Base-by-base conservation (phyloP, 164 flowering plant species). In the Chimonanthus praecox region DNA sequence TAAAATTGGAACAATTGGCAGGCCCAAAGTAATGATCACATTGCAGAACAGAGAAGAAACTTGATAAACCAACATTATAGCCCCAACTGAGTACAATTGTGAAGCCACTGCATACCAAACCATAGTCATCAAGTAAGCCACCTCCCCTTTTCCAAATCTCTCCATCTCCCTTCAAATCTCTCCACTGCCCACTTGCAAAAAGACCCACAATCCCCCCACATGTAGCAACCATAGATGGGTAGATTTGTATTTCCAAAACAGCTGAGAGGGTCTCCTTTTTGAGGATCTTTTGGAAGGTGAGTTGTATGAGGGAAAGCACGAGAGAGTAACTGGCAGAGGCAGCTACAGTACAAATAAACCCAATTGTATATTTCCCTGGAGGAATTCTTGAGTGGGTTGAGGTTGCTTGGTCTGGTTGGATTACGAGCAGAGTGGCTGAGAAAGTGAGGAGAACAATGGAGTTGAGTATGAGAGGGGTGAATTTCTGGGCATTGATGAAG, bases 41-140 rank as follows among this genome's bases (percentile, higher is more conserved):
- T 82, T 82, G 66, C 76, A 74, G 72, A 82, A 82, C 67, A 82
- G 78, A 54, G 84, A 77, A 54, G 84, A 79, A 3, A 70, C 84
- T 43, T 58, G 54, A 71, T 74, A 79, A 13, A 79, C 70, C 71
- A 82, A 71, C 33, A 80, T 82, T 46, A 82, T 47, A 43, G 43
- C 49, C 11, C 84, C 84, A 69, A 79, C 49, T 6, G 80, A 68
- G 48, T 47, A 71, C 13, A 82, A 7, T 71, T 79, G 82, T 82
- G 82, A 82, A 18, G 63, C 63, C 44, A 82, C 11, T 1, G 80
- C 78, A n/a, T 69, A 77, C 78, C 82, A 72, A 58, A 79, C 78
- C 65, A 82, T 60, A 48, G 71, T 77, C 33, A 33, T 33, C 33
- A 33, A 33, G 2, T 33, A 33, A 33, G 33, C 33, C 33, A 33